phyloP scores from a whole-genome alignment of 345 rosid species.

The Hibiscus trionum region DNA sequence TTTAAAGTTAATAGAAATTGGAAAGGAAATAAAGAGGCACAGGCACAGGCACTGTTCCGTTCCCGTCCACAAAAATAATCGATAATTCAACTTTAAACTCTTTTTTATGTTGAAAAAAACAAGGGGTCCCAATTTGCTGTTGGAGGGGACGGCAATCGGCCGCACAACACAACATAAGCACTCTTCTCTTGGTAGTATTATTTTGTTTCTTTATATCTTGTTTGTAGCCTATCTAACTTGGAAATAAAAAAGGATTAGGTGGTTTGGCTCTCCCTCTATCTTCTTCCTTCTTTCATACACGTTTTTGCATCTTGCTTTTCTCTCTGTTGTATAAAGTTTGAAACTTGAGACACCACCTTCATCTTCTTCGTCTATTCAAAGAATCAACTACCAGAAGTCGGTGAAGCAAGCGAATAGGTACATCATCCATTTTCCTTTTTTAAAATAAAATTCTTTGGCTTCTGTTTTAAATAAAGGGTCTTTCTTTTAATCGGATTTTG shows the following conservation, averaged over 20 bases:
- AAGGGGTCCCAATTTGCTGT: background rate
- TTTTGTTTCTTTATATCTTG: background rate
- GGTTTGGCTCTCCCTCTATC: background rate
- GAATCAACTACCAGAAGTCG: background rate
- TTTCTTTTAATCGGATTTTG: background rate
- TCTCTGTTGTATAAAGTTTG: no score
- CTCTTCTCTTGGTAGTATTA: background rate
- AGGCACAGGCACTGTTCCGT: no score
- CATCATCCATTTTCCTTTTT: background rate
- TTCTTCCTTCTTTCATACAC: background rate
- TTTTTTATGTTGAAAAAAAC: background rate
- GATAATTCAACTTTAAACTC: no score
- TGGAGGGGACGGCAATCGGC: constrained; percentile 17
- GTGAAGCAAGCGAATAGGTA: constrained; percentile 3
- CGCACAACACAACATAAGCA: background rate
- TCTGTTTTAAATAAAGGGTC: background rate
- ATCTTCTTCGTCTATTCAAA: background rate
- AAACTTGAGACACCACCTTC: background rate
- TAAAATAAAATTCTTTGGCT: background rate
- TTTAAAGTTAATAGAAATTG: no score
- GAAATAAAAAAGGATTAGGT: background rate
- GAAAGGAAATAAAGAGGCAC: no score
- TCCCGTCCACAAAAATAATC: no score
- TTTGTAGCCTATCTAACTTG: background rate
- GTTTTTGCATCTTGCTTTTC: background rate